Conservation (phyloP, 768 basidiomycete species). For the Boletales sp. region DNA sequence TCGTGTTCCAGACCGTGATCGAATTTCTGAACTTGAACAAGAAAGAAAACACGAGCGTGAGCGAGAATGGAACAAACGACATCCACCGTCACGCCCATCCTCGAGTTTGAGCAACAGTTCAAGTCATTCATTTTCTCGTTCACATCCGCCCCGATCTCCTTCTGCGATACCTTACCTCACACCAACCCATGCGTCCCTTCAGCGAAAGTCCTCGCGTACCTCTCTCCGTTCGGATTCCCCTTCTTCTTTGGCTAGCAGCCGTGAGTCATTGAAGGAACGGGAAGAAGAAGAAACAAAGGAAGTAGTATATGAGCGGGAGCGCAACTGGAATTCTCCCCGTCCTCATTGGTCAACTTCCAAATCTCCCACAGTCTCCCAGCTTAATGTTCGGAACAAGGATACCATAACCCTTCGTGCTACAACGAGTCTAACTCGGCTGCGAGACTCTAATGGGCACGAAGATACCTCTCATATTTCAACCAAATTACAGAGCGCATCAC, state of each 20-base stretch:
- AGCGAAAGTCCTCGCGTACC: slow-evolving; percentile 33
- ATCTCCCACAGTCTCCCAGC: slow-evolving; percentile 14
- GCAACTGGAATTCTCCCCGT: slow-evolving; percentile 69
- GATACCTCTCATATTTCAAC: slow-evolving; percentile 1
- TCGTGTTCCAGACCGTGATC: slow-evolving; percentile 41
- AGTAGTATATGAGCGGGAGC: slow-evolving; percentile 50
- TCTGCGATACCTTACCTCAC: slow-evolving; percentile 36
- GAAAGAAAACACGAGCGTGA: slow-evolving; percentile 49
- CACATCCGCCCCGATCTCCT: slow-evolving; percentile 38
- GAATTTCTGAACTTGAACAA: slow-evolving; percentile 37
- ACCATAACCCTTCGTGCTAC: slow-evolving; percentile 13
- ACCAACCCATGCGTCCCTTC: slow-evolving; percentile 28
- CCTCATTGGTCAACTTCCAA: slow-evolving; percentile 46
- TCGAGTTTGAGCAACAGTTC: slow-evolving; percentile 42
- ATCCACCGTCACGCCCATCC: slow-evolving; percentile 37
- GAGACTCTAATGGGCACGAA: slow-evolving; percentile 7
- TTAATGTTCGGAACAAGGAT: slow-evolving; percentile 1
- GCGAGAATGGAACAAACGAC: slow-evolving; percentile 53
- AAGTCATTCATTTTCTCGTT: slow-evolving; percentile 30
- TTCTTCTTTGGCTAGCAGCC: slow-evolving; percentile 34
- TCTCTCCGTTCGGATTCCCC: slow-evolving; percentile 43
- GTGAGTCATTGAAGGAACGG: slow-evolving; percentile 31
- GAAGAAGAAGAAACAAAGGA: slow-evolving; percentile 32
- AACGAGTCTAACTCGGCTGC: slow-evolving; percentile 15
- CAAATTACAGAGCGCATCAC: background rate